Conservation (phyloP, 2,329 filamentous ascomycete species). For the Xylogone sp. region DNA sequence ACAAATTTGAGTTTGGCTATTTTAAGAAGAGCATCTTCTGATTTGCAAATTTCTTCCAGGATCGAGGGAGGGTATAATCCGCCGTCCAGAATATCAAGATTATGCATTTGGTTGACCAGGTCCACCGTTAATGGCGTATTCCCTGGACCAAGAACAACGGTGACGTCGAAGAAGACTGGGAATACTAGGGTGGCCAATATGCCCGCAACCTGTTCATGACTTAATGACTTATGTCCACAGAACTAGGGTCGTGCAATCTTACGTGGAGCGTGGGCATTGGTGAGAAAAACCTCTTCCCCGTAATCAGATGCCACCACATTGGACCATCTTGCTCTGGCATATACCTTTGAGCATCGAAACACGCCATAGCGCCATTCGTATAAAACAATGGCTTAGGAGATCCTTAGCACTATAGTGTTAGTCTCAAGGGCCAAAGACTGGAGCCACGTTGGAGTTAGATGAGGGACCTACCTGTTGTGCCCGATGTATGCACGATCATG, state of each 20-base stretch:
- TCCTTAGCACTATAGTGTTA: background rate
- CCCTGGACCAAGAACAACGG: background rate
- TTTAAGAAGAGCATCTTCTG: background rate
- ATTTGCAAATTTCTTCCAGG: background rate
- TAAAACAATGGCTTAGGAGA: background rate
- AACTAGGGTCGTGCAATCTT: background rate
- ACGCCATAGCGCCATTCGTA: background rate
- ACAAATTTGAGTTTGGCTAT: background rate
- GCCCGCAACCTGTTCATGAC: conserved; percentile 2
- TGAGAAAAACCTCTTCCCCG: background rate
- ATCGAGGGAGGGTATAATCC: background rate
- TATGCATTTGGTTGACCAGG: background rate
- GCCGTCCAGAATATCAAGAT: background rate
- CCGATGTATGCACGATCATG: conserved; percentile 14
- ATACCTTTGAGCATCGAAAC: background rate
- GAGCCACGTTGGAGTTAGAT: too few species aligned
- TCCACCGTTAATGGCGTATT: background rate
- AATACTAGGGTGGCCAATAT: conserved; percentile 1
- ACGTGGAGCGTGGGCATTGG: conserved; percentile 1
- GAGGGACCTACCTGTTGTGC: conserved; percentile 15
- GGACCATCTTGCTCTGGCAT: background rate
- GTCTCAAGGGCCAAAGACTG: too few species aligned
- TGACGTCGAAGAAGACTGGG: conserved; percentile 1
- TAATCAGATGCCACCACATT: background rate
- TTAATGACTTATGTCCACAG: background rate